Conservation (phyloP, 176 grass and related monocot species). For the Melocanna baccifera region DNA sequence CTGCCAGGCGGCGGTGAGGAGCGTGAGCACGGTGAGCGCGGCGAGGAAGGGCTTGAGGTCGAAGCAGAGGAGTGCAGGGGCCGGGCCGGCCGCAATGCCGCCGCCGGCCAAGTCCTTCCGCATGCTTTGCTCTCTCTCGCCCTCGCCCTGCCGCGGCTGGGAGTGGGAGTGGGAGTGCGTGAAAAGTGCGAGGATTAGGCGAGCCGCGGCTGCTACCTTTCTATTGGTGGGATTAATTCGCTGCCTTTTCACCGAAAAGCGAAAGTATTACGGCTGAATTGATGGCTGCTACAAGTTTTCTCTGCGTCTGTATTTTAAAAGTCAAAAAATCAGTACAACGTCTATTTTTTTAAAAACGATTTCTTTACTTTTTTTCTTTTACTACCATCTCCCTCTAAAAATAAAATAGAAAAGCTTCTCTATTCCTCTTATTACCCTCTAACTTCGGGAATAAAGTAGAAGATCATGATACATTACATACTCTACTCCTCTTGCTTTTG, state of each 20-base stretch:
- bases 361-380: too few species aligned
- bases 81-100: conserved; percentile 19
- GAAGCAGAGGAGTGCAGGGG: conserved; percentile 47
- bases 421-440: too few species aligned
- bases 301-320: too few species aligned
- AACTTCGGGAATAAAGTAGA: too few species aligned
- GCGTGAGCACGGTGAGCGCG: conserved; percentile 62
- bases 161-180: not conserved
- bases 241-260: not conserved
- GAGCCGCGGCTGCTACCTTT: not conserved
- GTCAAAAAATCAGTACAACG: too few species aligned
- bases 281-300: conserved; percentile 14
- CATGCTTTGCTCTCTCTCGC: conserved; percentile 1
- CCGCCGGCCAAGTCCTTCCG: conserved; percentile 27
- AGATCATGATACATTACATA: too few species aligned
- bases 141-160: not conserved
- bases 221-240: conserved; percentile 26
- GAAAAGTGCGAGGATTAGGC: conserved; percentile 7
- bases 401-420: too few species aligned
- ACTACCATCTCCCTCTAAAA: too few species aligned
- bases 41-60: conserved; percentile 78
- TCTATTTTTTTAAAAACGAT: too few species aligned
- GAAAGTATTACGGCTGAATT: not conserved
- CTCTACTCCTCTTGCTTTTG: too few species aligned
- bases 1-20: conserved; percentile 73